Conservation (phyloP, 371 early-diverging fungal genomes). For the Syncephalis fuscata region DNA sequence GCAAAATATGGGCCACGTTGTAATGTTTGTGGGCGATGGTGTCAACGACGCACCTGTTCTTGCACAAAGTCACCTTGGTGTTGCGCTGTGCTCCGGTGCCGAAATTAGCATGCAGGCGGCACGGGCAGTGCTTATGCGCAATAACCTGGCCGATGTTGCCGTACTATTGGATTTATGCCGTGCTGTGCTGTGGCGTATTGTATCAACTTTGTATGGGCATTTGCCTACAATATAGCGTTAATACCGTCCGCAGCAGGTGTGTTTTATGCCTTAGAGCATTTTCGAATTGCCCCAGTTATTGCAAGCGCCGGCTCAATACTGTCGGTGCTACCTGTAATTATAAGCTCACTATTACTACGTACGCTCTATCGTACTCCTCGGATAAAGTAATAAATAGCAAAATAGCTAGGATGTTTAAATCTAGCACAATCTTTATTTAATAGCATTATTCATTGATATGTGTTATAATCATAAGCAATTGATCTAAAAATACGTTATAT, state of each 20-base stretch:
- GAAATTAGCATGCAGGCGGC: conserved; percentile 25
- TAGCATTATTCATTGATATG: too few species aligned
- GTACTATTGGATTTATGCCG: not conserved
- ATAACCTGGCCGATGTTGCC: not conserved
- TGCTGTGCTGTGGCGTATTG: not conserved
- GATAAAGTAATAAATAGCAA: too few species aligned
- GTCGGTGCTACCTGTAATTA: not conserved
- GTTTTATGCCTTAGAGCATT: not conserved
- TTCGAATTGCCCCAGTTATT: not conserved
- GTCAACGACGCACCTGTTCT: conserved; percentile 16
- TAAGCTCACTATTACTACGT: too few species aligned
- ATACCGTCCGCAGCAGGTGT: not conserved
- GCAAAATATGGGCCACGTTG: not conserved
- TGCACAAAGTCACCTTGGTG: conserved; percentile 31
- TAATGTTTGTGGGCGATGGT: conserved; percentile 7
- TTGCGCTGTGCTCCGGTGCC: conserved; percentile 29
- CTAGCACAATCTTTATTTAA: too few species aligned
- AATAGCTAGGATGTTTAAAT: too few species aligned
- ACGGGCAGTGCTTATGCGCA: conserved; percentile 15
- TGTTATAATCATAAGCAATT: too few species aligned
- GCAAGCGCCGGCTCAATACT: not conserved
- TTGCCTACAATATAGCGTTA: not conserved
- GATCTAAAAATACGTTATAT: too few species aligned
- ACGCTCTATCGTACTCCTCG: too few species aligned
- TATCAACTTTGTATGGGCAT: not conserved